Conservation (phyloP, 1,284 basidiomycete genomes). For the Puccinia novopanici region DNA sequence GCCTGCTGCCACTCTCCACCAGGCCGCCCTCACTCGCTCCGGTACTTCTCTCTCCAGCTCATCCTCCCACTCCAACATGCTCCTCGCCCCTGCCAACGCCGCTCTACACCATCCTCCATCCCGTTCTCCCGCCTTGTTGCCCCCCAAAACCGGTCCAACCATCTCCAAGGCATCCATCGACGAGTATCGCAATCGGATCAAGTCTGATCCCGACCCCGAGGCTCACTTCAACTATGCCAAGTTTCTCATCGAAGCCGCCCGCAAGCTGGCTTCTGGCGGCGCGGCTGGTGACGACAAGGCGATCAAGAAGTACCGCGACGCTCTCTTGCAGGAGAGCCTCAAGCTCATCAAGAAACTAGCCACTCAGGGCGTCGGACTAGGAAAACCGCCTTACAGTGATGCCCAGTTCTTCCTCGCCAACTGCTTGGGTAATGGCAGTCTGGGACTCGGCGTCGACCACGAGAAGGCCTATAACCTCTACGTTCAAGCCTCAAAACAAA, state of each 20-base stretch:
- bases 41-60: constrained; percentile 23
- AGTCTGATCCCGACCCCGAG: constrained; percentile 95
- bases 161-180: constrained; percentile 93
- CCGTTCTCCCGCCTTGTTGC: constrained; percentile 21
- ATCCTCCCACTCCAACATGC: constrained; percentile 28
- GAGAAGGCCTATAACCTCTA: constrained; percentile 98
- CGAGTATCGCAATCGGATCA: constrained; percentile 93
- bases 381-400: constrained; percentile 75
- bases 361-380: constrained; percentile 68
- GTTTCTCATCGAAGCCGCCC: constrained; percentile 98
- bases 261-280: constrained; percentile 64
- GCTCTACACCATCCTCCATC: not conserved
- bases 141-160: constrained; percentile 56
- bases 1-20: not conserved
- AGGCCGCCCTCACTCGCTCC: constrained; percentile 21
- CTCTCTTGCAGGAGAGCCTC: constrained; percentile 81
- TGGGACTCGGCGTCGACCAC: constrained; percentile 93
- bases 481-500: constrained; percentile 94
- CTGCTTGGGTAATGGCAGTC: constrained; percentile 89
- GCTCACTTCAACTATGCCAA: constrained; percentile 97
- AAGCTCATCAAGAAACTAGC: constrained; percentile 90
- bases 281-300: constrained; percentile 59
- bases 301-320: constrained; percentile 78
- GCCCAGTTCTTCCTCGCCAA: constrained; percentile 99
- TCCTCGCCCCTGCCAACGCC: not conserved